Percentiles rank a stretch among this genome's conserved stretches.
These are phyloP conservation scores for Pouteria campechiana DNA, from an alignment of 179 eudicot genomes.

Conservation along the genomic window DNA sequence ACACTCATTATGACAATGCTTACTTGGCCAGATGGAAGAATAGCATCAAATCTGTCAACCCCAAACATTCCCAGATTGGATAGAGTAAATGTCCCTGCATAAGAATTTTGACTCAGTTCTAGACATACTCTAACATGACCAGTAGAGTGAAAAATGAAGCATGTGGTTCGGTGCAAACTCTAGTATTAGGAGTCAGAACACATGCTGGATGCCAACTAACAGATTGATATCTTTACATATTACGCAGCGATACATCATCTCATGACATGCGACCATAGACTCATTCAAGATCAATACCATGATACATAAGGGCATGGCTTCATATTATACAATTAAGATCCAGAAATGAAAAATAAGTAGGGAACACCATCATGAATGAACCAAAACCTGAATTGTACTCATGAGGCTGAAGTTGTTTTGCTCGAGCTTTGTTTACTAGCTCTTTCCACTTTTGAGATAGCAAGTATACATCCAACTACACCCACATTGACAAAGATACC, in stretches of 20 bases:
- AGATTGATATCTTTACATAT: no score
- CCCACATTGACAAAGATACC: constrained; percentile 1
- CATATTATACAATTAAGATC: not conserved
- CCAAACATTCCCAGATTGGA: constrained; percentile 99
- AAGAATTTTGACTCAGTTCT: no score
- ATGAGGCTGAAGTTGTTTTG: constrained; percentile 89
- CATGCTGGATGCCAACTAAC: no score
- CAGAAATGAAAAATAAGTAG: not conserved
- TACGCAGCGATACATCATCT: no score
- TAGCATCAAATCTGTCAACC: constrained; percentile 97
- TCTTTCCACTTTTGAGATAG: constrained; percentile 96
- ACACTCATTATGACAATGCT: no score
- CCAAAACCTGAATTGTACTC: constrained; percentile 87
- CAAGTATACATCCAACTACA: constrained; percentile 90
- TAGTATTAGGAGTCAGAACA: no score
- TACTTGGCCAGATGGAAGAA: constrained; percentile 99
- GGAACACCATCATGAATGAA: not conserved
- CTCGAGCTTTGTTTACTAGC: constrained; percentile 88
- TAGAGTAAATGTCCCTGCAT: constrained; percentile 80
- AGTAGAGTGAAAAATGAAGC: no score
- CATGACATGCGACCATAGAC: no score
- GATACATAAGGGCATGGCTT: not conserved
- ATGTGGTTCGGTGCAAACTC: no score
- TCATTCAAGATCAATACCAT: not conserved
- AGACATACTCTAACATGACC: no score